These are phyloP conservation scores for Vaccinium vitisidaea DNA, from an alignment of 148 eudicot genomes.

Conservation along the genomic window DNA sequence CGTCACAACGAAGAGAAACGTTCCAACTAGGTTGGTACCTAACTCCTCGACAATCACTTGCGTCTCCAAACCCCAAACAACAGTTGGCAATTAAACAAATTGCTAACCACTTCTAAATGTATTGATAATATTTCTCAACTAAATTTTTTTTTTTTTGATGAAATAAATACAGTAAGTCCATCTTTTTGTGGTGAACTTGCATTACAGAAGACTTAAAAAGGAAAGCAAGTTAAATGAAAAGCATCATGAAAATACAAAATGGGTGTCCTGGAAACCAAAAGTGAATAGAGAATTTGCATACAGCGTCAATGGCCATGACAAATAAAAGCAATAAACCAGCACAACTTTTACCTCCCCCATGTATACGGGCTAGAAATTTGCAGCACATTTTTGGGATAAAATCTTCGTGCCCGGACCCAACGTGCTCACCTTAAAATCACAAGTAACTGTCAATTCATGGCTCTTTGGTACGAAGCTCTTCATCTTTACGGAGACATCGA, in stretches of 20 bases:
- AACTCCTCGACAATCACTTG: too few species aligned
- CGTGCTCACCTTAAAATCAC: conserved; percentile 44
- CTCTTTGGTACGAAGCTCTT: conserved; percentile 35
- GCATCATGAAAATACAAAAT: not conserved
- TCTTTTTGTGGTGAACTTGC: not conserved
- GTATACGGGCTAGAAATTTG: conserved; percentile 15
- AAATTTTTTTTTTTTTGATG: not conserved
- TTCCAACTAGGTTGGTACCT: too few species aligned
- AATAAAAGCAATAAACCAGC: not conserved
- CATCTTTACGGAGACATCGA: conserved; percentile 37
- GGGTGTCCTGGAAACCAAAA: not conserved
- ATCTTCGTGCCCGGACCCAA: conserved; percentile 24
- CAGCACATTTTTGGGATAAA: conserved; percentile 47
- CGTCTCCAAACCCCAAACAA: too few species aligned
- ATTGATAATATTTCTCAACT: not conserved
- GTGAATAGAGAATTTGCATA: not conserved
- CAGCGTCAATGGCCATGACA: conserved; percentile 1
- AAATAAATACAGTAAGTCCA: not conserved
- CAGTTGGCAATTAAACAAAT: not conserved
- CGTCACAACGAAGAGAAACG: too few species aligned
- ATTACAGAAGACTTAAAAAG: not conserved
- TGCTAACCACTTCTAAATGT: not conserved
- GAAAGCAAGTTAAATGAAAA: not conserved
- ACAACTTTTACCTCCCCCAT: too few species aligned
- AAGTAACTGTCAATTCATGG: conserved; percentile 26